Base-by-base conservation (phyloP, 352 stramenopile species). In the Phytophthora sp. region DNA sequence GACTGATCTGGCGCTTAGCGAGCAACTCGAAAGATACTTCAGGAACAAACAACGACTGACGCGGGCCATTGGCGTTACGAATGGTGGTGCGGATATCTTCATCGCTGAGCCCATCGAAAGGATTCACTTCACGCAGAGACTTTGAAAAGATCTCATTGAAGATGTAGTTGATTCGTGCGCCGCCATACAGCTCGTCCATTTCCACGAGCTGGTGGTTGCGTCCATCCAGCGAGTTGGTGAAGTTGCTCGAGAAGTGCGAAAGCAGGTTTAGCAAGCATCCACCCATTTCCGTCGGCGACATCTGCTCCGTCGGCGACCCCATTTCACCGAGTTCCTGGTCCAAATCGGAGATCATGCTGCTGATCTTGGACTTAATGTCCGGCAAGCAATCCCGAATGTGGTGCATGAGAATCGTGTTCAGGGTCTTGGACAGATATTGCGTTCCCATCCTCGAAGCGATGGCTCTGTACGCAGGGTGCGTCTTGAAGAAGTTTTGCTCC, bases 21-120 rank as follows among this genome's bases (percentile, higher is more conserved):
- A 99, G 84, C 50, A 99, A 82, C 66, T 99, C 97, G 69, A 99
- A 99, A 46, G 91, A 97, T 20, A 99, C 97, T 78, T 99, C 98
- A 1, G 97, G 97, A 24, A 99, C 97, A 71, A 99, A 99, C 9
- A 99, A 85, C 61, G 95, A 97, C 39, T 98, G 96, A 12, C 97
- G 86, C 24, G 97, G 98, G 23, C 98, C 97, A 62, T 99, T 99
- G 48, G 97, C 96, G 69, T 99, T 99, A 46, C 93, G 91, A 69
- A 99, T 99, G 3, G 97, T 98, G 13, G 97, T 99, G 42, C 97
- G 94, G 58, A 99, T 99, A 72, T 99, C 98, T 24, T 99, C 95
- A 72, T 99, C 97, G 18, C 84, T 94, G n/a, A 99, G 76, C 15
- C 94, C 94, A 62, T 99, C 96, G 60, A 99, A 99, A 0, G 97